These are phyloP conservation scores for Chlamydomonas sphaeroides DNA, from an alignment of 139 green algal species.

Conservation along the genomic window DNA sequence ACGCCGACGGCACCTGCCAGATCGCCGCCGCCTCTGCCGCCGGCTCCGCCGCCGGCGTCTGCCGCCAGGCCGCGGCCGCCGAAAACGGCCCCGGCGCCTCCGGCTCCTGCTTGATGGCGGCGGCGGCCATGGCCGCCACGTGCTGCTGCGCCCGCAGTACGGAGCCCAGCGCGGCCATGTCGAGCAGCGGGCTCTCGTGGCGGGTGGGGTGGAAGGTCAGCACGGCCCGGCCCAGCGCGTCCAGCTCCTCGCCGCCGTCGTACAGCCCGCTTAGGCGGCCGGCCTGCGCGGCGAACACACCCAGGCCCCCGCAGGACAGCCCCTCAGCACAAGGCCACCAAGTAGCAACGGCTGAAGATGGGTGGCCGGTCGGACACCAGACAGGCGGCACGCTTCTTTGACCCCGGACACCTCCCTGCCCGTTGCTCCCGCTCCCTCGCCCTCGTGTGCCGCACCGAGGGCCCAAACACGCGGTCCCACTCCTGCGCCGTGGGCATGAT, in stretches of 20 bases:
- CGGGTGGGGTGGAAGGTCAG: conserved; percentile 16
- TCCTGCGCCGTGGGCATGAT: conserved; percentile 18
- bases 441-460: not conserved
- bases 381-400: too few relatives aligned
- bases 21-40: too few relatives aligned
- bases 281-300: not conserved
- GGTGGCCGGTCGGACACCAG: too few relatives aligned
- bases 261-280: conserved; percentile 37
- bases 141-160: not conserved
- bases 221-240: conserved; percentile 3
- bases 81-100: not conserved
- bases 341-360: too few relatives aligned
- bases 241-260: conserved; percentile 12
- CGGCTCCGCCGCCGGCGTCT: not conserved
- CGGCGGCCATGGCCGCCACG: not conserved
- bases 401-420: not conserved
- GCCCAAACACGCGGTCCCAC: conserved; percentile 28
- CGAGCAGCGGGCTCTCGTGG: conserved; percentile 26
- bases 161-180: conserved; percentile 12
- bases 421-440: not conserved
- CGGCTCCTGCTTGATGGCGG: conserved; percentile 20
- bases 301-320: too few relatives aligned
- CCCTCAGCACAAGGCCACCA: too few relatives aligned
- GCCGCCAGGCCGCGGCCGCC: too few relatives aligned
- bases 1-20: too few relatives aligned